phyloP scores from a whole-genome alignment of 768 basidiomycete genomes.

The Serendipita sp. region DNA sequence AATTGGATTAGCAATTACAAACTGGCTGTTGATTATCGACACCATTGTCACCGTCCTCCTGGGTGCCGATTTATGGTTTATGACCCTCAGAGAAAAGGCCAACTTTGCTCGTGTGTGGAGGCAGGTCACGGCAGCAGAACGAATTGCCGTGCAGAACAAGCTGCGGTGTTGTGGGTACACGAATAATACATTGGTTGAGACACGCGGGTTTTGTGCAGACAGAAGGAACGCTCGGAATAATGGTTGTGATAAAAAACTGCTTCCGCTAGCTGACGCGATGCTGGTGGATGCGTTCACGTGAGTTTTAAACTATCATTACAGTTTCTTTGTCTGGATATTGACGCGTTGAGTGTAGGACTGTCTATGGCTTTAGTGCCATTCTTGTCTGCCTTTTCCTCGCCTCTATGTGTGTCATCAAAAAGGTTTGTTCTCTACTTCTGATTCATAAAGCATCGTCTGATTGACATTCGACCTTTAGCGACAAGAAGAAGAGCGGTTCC shows the following conservation, averaged over 20 bases:
- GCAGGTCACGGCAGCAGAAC: conserved; percentile 26
- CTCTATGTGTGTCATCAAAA: conserved; percentile 74
- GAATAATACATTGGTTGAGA: conserved; percentile 24
- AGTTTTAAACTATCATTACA: conserved; percentile 16
- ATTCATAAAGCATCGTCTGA: neutral
- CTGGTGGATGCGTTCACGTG: conserved; percentile 77
- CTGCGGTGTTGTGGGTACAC: conserved; percentile 69
- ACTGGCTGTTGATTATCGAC: conserved; percentile 55
- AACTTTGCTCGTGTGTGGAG: conserved; percentile 49
- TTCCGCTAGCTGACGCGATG: conserved; percentile 42
- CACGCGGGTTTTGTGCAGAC: conserved; percentile 51
- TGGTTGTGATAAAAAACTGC: conserved; percentile 17
- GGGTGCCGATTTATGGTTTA: conserved; percentile 70
- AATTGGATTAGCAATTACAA: conserved; percentile 54
- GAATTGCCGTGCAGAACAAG: conserved; percentile 56
- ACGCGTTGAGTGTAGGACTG: conserved; percentile 18
- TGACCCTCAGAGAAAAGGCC: conserved; percentile 50
- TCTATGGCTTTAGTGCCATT: conserved; percentile 75
- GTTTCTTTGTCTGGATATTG: neutral
- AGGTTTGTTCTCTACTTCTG: conserved; percentile 23
- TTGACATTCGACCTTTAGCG: conserved; percentile 29
- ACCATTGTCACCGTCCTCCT: conserved; percentile 41
- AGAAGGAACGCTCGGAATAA: conserved; percentile 32
- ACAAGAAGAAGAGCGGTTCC: conserved; percentile 67
- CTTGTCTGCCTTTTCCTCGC: conserved; percentile 59